Conservation (phyloP, 352 stramenopile species). For the Pythium brassicae region DNA sequence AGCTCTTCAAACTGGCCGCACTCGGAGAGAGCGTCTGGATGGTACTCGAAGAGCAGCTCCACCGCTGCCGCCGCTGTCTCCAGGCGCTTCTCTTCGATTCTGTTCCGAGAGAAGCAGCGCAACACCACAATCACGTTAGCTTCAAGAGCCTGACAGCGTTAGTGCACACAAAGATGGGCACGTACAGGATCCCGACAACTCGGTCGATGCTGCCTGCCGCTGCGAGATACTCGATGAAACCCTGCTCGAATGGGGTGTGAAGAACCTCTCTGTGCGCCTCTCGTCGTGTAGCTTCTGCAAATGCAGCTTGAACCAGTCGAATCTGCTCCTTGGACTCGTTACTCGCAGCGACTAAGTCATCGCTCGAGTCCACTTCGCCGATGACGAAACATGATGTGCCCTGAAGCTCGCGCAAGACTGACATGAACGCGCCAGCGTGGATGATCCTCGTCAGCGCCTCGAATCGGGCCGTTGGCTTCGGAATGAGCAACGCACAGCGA, state of each 20-base stretch:
- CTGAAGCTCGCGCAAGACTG: slow-evolving; percentile 34
- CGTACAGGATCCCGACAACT: slow-evolving; percentile 18
- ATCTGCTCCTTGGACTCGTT: slow-evolving; percentile 29
- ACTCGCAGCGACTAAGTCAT: neutral
- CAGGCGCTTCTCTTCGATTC: slow-evolving; percentile 36
- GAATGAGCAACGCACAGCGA: slow-evolving; percentile 43
- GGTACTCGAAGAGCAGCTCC: slow-evolving; percentile 36
- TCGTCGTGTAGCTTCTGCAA: slow-evolving; percentile 30
- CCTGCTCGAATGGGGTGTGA: slow-evolving; percentile 31
- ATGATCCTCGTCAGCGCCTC: slow-evolving; percentile 40
- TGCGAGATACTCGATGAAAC: slow-evolving; percentile 46
- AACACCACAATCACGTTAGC: neutral
- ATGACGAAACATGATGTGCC: slow-evolving; percentile 29
- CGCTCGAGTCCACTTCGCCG: slow-evolving; percentile 1
- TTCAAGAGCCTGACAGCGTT: neutral
- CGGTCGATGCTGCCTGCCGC: slow-evolving; percentile 23
- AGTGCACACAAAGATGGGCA: neutral
- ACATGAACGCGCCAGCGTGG: slow-evolving; percentile 32
- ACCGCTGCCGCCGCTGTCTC: slow-evolving; percentile 27
- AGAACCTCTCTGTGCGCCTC: slow-evolving; percentile 21
- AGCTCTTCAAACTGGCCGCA: neutral
- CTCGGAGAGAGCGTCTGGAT: slow-evolving; percentile 4
- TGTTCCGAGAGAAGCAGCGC: slow-evolving; percentile 8
- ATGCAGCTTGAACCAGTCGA: slow-evolving; percentile 32
- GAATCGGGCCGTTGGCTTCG: slow-evolving; percentile 27